phyloP scores from a whole-genome alignment of 306 rosid genomes.

The Ceratonia siliqua region DNA sequence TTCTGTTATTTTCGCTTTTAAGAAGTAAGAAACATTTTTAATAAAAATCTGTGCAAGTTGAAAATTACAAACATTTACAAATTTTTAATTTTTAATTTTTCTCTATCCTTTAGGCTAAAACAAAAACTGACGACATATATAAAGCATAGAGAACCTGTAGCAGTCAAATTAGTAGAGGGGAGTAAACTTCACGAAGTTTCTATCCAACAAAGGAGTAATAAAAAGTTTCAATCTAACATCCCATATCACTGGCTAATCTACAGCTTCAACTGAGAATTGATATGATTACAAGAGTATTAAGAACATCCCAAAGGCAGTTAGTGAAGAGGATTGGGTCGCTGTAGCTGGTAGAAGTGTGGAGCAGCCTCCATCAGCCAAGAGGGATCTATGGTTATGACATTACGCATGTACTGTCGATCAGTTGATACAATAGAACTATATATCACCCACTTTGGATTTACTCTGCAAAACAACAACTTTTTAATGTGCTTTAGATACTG shows the following conservation, averaged over 20 bases:
- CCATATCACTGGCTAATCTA: constrained; percentile 28
- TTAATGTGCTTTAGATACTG: not conserved
- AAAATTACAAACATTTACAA: too few relatives aligned
- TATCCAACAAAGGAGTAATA: not conserved
- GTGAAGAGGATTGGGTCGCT: constrained; percentile 47
- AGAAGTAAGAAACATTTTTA: too few relatives aligned
- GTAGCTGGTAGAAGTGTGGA: constrained; percentile 83
- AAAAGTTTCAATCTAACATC: not conserved
- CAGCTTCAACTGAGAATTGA: constrained; percentile 6
- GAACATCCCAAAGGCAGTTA: constrained; percentile 27
- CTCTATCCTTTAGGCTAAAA: not conserved
- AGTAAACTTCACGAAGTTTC: not conserved
- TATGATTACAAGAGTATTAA: not conserved
- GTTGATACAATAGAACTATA: constrained; percentile 83
- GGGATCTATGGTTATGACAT: constrained; percentile 76
- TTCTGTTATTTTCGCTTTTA: too few relatives aligned
- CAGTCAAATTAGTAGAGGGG: not conserved
- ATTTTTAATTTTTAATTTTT: too few relatives aligned
- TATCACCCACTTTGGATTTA: constrained; percentile 91
- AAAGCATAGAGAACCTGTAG: not conserved
- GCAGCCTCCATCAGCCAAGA: constrained; percentile 83
- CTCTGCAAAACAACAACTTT: constrained; percentile 54
- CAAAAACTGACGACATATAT: not conserved
- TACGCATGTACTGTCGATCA: constrained; percentile 88
- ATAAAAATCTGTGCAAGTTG: too few relatives aligned